Percentiles rank a stretch among this genome's conserved stretches.
phyloP scores from a whole-genome alignment of 306 rosid species.

The Cucumis melo region DNA sequence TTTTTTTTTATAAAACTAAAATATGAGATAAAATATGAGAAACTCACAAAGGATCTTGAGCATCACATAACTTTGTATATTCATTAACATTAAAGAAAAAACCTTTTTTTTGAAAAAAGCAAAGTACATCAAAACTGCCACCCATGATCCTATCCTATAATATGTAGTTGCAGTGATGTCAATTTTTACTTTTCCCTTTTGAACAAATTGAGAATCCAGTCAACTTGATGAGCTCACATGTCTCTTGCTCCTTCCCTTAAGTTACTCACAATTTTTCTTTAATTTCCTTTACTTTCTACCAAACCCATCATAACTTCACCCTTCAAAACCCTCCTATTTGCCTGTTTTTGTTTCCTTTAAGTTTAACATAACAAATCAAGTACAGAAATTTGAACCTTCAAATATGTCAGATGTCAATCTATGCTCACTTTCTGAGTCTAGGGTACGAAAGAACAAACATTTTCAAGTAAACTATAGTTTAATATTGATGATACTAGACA shows the following conservation, averaged over 20 bases:
- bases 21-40: no score
- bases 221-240: not conserved
- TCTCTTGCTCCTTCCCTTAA: constrained; percentile 12
- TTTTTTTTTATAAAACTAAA: no score
- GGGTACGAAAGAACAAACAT: not conserved
- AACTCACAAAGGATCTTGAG: no score
- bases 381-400: no score
- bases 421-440: not conserved
- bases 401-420: no score
- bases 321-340: no score
- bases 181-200: not conserved
- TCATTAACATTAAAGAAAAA: no score
- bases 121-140: not conserved
- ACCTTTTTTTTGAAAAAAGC: no score
- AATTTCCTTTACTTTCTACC: constrained; percentile 9
- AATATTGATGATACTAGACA: not conserved
- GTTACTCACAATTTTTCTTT: constrained; percentile 13
- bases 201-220: not conserved
- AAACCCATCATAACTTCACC: not conserved
- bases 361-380: no score
- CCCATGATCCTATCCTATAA: not conserved
- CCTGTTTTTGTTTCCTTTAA: no score
- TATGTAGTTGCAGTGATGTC: not conserved
- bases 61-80: no score
- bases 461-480: not conserved